Conservation (phyloP, 1,284 basidiomycete genomes). For the Leccinum pachyderme region DNA sequence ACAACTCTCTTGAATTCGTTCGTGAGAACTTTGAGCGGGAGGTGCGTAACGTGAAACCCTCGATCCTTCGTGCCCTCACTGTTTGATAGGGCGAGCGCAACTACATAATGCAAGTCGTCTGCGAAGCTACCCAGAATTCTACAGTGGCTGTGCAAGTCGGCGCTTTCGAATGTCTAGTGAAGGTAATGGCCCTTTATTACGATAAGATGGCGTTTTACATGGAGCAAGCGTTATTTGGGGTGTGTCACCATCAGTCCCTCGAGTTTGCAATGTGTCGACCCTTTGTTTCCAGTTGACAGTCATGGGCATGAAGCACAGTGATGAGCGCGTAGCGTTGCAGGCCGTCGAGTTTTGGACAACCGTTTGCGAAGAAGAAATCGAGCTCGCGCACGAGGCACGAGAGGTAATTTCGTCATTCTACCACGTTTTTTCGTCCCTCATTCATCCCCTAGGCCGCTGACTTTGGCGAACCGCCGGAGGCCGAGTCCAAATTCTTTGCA, state of each 20-base stretch:
- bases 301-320: conserved; percentile 95
- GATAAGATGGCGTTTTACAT: conserved; percentile 99
- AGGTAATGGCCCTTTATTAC: conserved; percentile 98
- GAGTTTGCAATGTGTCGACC: conserved; percentile 20
- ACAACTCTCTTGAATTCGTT: conserved; percentile 97
- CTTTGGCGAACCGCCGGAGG: conserved; percentile 88
- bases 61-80: conserved; percentile 5
- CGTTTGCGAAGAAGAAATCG: conserved; percentile 97
- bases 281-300: conserved; percentile 77
- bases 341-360: conserved; percentile 99
- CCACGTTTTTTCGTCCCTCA: conserved; percentile 5
- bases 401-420: conserved; percentile 55
- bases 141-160: conserved; percentile 83
- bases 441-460: conserved; percentile 66
- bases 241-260: conserved; percentile 42
- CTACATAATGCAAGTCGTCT: conserved; percentile 99
- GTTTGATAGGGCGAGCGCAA: conserved; percentile 86
- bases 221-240: conserved; percentile 98
- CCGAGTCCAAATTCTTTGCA: conserved; percentile 89
- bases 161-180: conserved; percentile 93
- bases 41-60: conserved; percentile 44
- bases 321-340: conserved; percentile 92
- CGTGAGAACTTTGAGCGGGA: conserved; percentile 97
- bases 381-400: conserved; percentile 87
- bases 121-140: conserved; percentile 92